Percentiles rank a stretch among this genome's conserved stretches.
Evolutionary conservation across 306 rosid genomes (phyloP).

Genomic region (Quercus alba): DNA sequence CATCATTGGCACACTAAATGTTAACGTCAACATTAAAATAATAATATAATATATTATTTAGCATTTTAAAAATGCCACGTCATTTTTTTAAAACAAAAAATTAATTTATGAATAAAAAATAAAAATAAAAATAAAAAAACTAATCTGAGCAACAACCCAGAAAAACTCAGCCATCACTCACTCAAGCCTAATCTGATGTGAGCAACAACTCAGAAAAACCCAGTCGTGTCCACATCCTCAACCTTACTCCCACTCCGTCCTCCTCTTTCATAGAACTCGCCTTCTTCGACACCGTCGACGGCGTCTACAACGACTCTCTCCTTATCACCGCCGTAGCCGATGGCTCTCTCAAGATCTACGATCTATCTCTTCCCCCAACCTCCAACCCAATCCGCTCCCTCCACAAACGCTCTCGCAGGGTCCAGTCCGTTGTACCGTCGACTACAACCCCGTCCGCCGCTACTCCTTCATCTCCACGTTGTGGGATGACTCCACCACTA

Average conservation of each 20-base stretch:
- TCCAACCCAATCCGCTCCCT: slow-evolving; percentile 86
- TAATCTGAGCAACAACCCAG: no score
- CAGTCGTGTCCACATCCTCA: slow-evolving; percentile 79
- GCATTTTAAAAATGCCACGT: no score
- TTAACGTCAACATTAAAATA: no score
- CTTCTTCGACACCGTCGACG: no score
- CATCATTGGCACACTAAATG: no score
- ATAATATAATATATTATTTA: no score
- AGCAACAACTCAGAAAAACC: no score
- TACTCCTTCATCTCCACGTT: slow-evolving; percentile 10
- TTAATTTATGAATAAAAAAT: no score
- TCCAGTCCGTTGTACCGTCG: slow-evolving; percentile 43
- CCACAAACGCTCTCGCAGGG: slow-evolving; percentile 84
- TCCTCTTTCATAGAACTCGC: slow-evolving; percentile 48
- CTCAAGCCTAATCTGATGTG: no score
- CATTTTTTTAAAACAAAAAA: no score
- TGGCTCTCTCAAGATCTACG: slow-evolving; percentile 89
- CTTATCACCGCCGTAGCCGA: slow-evolving; percentile 86
- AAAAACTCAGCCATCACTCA: no score
- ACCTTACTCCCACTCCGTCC: slow-evolving; percentile 47
- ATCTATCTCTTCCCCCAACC: slow-evolving; percentile 65
- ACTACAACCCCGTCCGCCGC: slow-evolving; percentile 88
- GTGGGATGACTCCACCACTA: slow-evolving; percentile 66
- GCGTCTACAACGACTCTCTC: slow-evolving; percentile 38
- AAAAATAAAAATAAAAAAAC: no score